Percentiles rank a stretch among this genome's conserved stretches.
Evolutionary conservation across 2,329 filamentous ascomycete genomes (phyloP).

Genomic region (Alternaria conjuncta): DNA sequence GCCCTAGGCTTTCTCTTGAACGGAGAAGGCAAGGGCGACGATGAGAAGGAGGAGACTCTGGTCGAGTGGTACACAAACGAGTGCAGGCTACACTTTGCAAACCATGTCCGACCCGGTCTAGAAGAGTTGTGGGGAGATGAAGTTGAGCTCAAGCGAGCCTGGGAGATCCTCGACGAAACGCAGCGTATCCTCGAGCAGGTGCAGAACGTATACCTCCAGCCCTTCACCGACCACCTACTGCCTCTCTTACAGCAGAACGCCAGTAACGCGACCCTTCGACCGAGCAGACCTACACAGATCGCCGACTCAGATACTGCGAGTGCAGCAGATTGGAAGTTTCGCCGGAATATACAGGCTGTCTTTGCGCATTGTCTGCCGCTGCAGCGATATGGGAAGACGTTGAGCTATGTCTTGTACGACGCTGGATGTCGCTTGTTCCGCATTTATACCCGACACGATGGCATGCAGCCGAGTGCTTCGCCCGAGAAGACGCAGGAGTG

Average conservation of each 20-base stretch:
- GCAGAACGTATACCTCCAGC: slow-evolving; percentile 47
- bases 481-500: slow-evolving; percentile 40
- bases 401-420: slow-evolving; percentile 62
- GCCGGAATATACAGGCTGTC: slow-evolving; percentile 67
- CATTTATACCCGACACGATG: slow-evolving; percentile 39
- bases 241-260: slow-evolving; percentile 35
- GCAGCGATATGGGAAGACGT: slow-evolving; percentile 59
- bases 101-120: slow-evolving; percentile 35
- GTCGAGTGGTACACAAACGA: slow-evolving; percentile 57
- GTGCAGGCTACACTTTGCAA: slow-evolving; percentile 51
- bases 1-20: slow-evolving; percentile 45
- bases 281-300: slow-evolving; percentile 49
- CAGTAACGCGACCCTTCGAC: slow-evolving; percentile 34
- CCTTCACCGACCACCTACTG: slow-evolving; percentile 43
- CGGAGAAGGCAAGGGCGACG: slow-evolving; percentile 41
- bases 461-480: slow-evolving; percentile 20
- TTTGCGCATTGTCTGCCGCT: slow-evolving; percentile 67
- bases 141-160: slow-evolving; percentile 33
- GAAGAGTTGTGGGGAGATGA: slow-evolving; percentile 39
- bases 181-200: slow-evolving; percentile 45
- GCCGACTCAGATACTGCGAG: slow-evolving; percentile 23
- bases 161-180: slow-evolving; percentile 45
- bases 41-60: slow-evolving; percentile 38
- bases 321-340: slow-evolving; percentile 56
- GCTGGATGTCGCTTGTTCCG: slow-evolving; percentile 59